Base-by-base conservation (phyloP, 164 flowering plant genomes). In the Brasenia schreberi region DNA sequence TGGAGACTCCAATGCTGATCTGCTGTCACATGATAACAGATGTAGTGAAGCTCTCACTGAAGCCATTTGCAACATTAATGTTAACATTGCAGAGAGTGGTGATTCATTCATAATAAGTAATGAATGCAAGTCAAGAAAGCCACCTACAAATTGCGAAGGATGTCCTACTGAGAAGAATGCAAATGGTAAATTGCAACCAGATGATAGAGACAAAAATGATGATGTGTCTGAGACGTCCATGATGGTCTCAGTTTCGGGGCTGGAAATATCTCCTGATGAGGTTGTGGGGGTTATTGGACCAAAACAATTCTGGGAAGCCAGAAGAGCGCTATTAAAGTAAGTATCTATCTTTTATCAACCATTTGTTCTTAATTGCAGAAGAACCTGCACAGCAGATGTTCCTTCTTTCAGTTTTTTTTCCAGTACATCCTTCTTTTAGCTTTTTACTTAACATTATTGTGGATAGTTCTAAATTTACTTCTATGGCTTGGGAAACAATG, bases 321-420 rank as follows among this genome's bases (percentile, higher is more conserved):
- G 98, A 74, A 81, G 69, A 73, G 88, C 81, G 23, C 86, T 93
- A 74, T 76, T 76, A 79, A 80, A 81, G 98, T 93, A 80, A 85
- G 96, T 84, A 71, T 18, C 56, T 14, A 49, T 49, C 56, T 49
- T 49, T 3, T 49, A 49, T 14, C 56, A 49, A 49, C 56, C 39
- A 33, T 33, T 33, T 33, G 4, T 33, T 33, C 39, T 33, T 33
- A 33, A 33, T 33, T 33, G 39, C 39, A 33, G 39, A 33, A 33
- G 39, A 33, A 33, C 39, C 39, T 33, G 39, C 39, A 33, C 39
- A 33, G 39, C 39, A 33, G 39, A 33, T 33, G 39, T 3, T 49
- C 16, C 12, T 14, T 9, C 4, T 49, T 49, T 49, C 56, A 49
- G 16, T 49, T 49, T 49, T 49, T 49, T 6, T 49, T 49, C 14